Evolutionary conservation across 768 basidiomycete genomes (phyloP).

Genomic region (Phallus indusiatus): DNA sequence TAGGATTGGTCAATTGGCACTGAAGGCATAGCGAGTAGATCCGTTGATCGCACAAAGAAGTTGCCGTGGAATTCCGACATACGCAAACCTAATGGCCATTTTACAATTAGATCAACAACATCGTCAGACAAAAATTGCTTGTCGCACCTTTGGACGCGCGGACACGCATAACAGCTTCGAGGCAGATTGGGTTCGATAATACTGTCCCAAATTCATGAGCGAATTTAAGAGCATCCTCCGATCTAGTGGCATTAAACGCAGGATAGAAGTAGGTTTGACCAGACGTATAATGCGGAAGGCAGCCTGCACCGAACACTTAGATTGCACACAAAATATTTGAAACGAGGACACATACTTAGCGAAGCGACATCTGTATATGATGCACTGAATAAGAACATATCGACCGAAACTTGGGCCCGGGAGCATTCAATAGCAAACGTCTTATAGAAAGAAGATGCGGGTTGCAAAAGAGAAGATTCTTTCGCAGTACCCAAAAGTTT

Average conservation of each 20-base stretch:
- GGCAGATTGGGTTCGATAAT: conserved; percentile 85
- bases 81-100: conserved; percentile 52
- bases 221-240: conserved; percentile 97
- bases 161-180: conserved; percentile 96
- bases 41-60: conserved; percentile 96
- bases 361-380: conserved; percentile 93
- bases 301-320: conserved; percentile 39
- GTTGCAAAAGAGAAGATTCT: conserved; percentile 88
- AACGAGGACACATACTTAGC: conserved; percentile 46
- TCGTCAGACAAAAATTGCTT: background rate
- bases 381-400: conserved; percentile 97
- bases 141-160: conserved; percentile 83
- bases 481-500: conserved; percentile 93
- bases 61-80: conserved; percentile 99
- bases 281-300: conserved; percentile 92
- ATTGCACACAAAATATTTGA: background rate
- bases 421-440: conserved; percentile 98
- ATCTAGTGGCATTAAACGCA: conserved; percentile 88
- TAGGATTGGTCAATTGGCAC: conserved; percentile 97
- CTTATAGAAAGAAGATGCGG: conserved; percentile 96
- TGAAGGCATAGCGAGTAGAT: conserved; percentile 89
- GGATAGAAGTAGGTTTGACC: conserved; percentile 99
- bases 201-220: conserved; percentile 95
- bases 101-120: conserved; percentile 3
- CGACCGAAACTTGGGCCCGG: conserved; percentile 91